These are phyloP conservation scores for Teratosphaeria gauchensis DNA, from an alignment of 2,329 filamentous ascomycete genomes.

Conservation along the genomic window DNA sequence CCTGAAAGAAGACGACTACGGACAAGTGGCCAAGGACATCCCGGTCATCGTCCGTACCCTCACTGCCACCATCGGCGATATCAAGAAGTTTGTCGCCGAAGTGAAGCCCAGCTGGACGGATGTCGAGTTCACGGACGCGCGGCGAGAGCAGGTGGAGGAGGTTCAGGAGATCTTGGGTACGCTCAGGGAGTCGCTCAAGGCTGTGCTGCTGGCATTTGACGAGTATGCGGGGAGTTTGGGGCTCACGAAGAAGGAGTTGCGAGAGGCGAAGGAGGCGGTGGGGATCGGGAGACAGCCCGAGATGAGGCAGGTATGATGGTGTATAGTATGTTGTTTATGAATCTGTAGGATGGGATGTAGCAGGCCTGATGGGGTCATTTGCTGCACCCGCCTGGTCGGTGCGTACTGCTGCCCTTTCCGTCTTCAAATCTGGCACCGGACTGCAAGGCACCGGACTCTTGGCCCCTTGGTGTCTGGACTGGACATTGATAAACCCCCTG, in stretches of 20 bases:
- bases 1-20: conserved; percentile 70
- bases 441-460: no score
- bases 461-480: no score
- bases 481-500: no score
- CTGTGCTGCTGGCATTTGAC: conserved; percentile 62
- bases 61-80: conserved; percentile 55
- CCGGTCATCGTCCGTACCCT: conserved; percentile 63
- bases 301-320: conserved; percentile 50
- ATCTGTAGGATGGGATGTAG: neutral
- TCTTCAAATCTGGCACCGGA: no score
- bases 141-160: conserved; percentile 21
- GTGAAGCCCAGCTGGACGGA: conserved; percentile 73
- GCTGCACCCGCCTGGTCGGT: no score
- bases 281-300: conserved; percentile 55
- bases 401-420: neutral
- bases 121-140: conserved; percentile 39
- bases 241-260: conserved; percentile 60
- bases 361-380: neutral
- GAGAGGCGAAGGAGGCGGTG: conserved; percentile 60
- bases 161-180: conserved; percentile 53
- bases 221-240: conserved; percentile 63
- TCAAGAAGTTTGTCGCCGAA: conserved; percentile 56
- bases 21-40: conserved; percentile 77
- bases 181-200: conserved; percentile 54
- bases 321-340: neutral